phyloP scores from a whole-genome alignment of 345 rosid species.

The Lepidium didymum region DNA sequence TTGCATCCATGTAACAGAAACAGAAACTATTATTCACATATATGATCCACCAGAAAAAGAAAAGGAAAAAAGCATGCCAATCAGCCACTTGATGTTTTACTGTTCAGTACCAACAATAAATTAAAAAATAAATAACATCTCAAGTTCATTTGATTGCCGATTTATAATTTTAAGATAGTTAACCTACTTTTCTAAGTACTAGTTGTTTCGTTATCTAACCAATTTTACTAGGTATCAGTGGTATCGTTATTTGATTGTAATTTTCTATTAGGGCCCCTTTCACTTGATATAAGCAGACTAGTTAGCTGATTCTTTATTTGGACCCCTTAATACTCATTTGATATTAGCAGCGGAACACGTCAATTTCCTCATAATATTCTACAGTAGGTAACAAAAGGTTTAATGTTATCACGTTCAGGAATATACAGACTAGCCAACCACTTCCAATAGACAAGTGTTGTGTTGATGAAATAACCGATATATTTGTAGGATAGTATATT shows the following conservation, averaged over 20 bases:
- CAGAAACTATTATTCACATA: conserved; percentile 15
- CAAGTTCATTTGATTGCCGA: not conserved
- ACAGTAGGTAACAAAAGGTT: not conserved
- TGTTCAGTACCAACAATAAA: not conserved
- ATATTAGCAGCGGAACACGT: not conserved
- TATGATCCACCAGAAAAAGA: conserved; percentile 1
- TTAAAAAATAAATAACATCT: not conserved
- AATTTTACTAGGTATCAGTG: not conserved
- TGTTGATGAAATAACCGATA: not conserved
- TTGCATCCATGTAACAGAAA: conserved; percentile 26
- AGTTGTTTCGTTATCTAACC: not conserved
- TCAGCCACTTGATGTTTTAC: not conserved
- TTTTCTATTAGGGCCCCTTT: not conserved
- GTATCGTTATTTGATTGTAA: not conserved
- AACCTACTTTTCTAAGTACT: not conserved
- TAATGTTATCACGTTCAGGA: not conserved
- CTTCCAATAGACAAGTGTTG: not conserved
- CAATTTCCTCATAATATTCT: not conserved
- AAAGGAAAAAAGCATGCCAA: not conserved
- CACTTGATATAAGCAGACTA: not conserved
- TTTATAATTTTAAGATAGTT: not conserved
- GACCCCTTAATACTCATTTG: not conserved
- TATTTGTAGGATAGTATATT: not conserved
- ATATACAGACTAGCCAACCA: not conserved
- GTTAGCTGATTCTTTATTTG: not conserved